These are phyloP conservation scores for Calocybe gangraenosa DNA, from an alignment of 768 basidiomycete genomes.

Conservation along the genomic window DNA sequence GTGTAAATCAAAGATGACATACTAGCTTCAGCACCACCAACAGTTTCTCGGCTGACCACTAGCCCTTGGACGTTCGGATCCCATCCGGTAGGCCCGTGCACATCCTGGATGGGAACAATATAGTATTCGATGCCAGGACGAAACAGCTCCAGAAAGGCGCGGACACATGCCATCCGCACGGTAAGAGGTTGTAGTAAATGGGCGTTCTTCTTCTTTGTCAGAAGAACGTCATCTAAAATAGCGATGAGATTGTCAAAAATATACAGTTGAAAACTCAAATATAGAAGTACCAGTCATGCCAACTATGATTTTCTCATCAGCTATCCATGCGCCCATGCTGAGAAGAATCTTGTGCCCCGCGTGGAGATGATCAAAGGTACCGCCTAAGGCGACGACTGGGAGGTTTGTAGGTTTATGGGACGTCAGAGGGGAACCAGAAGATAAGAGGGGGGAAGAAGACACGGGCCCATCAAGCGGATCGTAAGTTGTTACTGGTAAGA, in stretches of 20 bases:
- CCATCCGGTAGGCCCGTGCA: slow-evolving; percentile 87
- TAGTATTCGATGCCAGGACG: slow-evolving; percentile 62
- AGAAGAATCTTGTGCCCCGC: slow-evolving; percentile 96
- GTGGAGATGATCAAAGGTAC: slow-evolving; percentile 98
- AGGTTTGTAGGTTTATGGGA: slow-evolving; percentile 24
- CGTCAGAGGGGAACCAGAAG: not conserved
- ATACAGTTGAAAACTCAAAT: slow-evolving; percentile 4
- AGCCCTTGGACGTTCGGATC: slow-evolving; percentile 89
- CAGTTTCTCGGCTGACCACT: slow-evolving; percentile 88
- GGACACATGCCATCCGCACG: slow-evolving; percentile 51
- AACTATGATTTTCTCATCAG: slow-evolving; percentile 76
- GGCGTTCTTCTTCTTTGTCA: slow-evolving; percentile 67
- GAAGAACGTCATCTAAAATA: slow-evolving; percentile 58
- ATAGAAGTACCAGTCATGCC: slow-evolving; percentile 71
- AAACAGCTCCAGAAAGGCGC: slow-evolving; percentile 69
- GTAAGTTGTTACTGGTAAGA: slow-evolving; percentile 26
- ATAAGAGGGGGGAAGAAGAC: slow-evolving; percentile 5
- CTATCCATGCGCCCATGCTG: slow-evolving; percentile 86
- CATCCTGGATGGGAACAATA: slow-evolving; percentile 73
- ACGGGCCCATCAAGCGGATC: slow-evolving; percentile 6
- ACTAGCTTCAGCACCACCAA: slow-evolving; percentile 73
- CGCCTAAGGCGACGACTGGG: slow-evolving; percentile 84
- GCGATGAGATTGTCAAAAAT: slow-evolving; percentile 4
- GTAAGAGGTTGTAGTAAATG: slow-evolving; percentile 62
- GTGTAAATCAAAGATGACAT: slow-evolving; percentile 25